These are phyloP conservation scores for Verticillium nonalfalfae DNA, from an alignment of 2,329 filamentous ascomycete species.

Conservation along the genomic window DNA sequence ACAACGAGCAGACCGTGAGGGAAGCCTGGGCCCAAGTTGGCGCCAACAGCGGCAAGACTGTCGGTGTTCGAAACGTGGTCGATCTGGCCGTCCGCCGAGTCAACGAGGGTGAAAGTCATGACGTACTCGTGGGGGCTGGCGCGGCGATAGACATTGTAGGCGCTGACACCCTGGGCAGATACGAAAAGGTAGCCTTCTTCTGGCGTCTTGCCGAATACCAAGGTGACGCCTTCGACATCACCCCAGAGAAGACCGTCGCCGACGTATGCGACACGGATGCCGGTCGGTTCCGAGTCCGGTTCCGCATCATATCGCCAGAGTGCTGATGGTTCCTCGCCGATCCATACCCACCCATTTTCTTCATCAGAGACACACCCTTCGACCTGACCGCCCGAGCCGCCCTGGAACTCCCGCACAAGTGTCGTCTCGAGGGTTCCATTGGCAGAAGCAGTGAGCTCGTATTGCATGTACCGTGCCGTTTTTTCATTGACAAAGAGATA, in stretches of 20 bases:
- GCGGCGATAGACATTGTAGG: constrained; percentile 44
- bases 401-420: constrained; percentile 44
- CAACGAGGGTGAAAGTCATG: constrained; percentile 38
- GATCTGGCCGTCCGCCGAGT: constrained; percentile 31
- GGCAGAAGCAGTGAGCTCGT: constrained; percentile 33
- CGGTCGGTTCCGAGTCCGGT: constrained; percentile 30
- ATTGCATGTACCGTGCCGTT: constrained; percentile 46
- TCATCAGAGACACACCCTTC: constrained; percentile 49
- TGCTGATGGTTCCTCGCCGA: constrained; percentile 45
- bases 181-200: constrained; percentile 43
- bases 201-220: constrained; percentile 36
- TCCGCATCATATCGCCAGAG: constrained; percentile 48
- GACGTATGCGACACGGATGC: constrained; percentile 30
- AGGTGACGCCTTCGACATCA: constrained; percentile 47
- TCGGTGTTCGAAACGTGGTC: constrained; percentile 49
- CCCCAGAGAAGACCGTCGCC: constrained; percentile 41
- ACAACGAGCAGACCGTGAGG: constrained; percentile 39
- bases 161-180: constrained; percentile 45
- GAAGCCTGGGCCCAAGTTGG: constrained; percentile 31
- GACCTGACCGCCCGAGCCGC: constrained; percentile 44
- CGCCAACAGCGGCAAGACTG: constrained; percentile 39
- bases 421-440: constrained; percentile 35
- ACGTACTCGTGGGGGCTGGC: constrained; percentile 42
- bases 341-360: constrained; percentile 40
- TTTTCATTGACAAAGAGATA: constrained; percentile 51